Base-by-base conservation (phyloP, 805 yeast species). In the Yamadazyma kitorensis region DNA sequence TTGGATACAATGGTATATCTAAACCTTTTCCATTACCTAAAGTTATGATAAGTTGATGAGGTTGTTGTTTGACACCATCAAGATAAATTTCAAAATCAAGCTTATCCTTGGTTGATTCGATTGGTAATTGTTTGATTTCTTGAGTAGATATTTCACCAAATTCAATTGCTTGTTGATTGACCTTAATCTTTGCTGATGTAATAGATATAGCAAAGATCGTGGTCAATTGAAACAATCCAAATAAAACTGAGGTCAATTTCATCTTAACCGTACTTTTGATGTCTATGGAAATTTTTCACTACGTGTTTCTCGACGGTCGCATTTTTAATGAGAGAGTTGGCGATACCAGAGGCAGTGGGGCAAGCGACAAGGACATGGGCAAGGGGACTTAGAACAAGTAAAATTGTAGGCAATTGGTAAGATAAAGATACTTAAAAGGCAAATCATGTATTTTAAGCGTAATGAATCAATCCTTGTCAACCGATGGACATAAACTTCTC, bases 11-110 rank as follows among this genome's bases (percentile, higher is more conserved):
- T 27, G 65, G 51, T 13, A 50, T 41, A 24, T 57, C 66, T 38
- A 67, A 52, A 7, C 64, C 60, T 13, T 51, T 31, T 17, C 54
- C 50, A 17, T 52, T 34, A 4, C 62, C 55, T 17, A 68, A 44
- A 6, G 58, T 43, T 16, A 63, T 36, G 21, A 63, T 45, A 19
- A 59, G 34, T 39, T 68, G 72, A 33, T 61, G 65, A 2, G 73
- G 71, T 28, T 45, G 52, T 4, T 33, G 32, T 2, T 41, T 25
- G 8, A 45, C 40, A 12, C 48, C 58, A 6, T 43, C 42, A 25
- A 63, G 38, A 13, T 45, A 40, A 29, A 65, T 48, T 24, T 46
- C 44, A 25, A 67, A 33, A 11, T 55, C 57, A 16, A 67, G 38
- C 27, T 41, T 48, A 36, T 64, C 70, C 37, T 54, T 58, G 17